Conservation (phyloP, 805 yeast genomes). For the Naumovozyma dairenensis region DNA sequence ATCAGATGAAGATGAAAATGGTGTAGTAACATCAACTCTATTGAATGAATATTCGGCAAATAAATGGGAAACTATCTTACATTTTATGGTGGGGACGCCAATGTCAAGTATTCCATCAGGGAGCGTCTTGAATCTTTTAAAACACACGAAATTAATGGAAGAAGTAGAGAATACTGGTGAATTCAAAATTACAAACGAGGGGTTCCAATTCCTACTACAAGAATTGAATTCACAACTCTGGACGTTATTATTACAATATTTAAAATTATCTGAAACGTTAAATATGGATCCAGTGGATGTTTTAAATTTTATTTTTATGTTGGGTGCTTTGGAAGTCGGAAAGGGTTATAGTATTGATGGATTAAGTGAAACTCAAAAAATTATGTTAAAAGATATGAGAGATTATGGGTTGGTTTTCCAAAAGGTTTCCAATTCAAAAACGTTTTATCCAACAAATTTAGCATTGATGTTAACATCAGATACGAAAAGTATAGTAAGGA, state of each 20-base stretch:
- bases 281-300: conserved; percentile 96
- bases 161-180: conserved; percentile 33
- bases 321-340: conserved; percentile 88
- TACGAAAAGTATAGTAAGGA: conserved; percentile 47
- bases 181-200: conserved; percentile 74
- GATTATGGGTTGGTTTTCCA: conserved; percentile 87
- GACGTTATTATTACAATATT: conserved; percentile 80
- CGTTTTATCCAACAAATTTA: conserved; percentile 82
- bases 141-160: conserved; percentile 84
- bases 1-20: conserved; percentile 44
- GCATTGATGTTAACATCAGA: conserved; percentile 89
- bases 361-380: conserved; percentile 68
- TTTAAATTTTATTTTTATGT: conserved; percentile 81
- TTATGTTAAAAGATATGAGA: conserved; percentile 78
- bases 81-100: conserved; percentile 95
- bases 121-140: conserved; percentile 70
- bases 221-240: conserved; percentile 91
- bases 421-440: conserved; percentile 43
- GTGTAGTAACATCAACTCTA: conserved; percentile 50
- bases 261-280: conserved; percentile 71
- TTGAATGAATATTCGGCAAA: conserved; percentile 71
- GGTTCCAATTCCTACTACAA: conserved; percentile 88
- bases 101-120: conserved; percentile 57
- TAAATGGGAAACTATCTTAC: conserved; percentile 92
- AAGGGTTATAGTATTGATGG: conserved; percentile 67